Base-by-base conservation (phyloP, 2,329 filamentous ascomycete species). In the Fonsecaea pedrosoi region DNA sequence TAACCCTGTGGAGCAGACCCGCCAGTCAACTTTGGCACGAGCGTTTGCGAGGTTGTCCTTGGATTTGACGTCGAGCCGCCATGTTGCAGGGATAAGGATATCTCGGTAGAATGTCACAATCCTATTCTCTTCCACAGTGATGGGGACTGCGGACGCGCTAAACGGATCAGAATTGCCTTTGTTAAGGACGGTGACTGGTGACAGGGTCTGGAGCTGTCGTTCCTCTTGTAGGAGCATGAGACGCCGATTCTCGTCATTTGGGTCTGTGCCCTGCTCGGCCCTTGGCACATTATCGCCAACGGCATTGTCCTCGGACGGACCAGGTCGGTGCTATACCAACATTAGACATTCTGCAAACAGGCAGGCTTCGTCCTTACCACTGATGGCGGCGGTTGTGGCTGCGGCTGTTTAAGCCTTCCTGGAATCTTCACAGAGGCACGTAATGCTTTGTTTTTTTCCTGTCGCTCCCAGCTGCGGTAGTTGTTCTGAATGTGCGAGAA, bases 91-190 rank as follows among this genome's bases (percentile, higher is more conserved):
- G 2, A 50, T 8, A 50, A 50, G 45, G 13, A 50, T 50, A 50
- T 50, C 45, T 8, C 45, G 45, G 18, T 50, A 50, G 45, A 50
- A 50, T 5, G 45, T 25, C 45, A 50, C 4, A 21, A 50, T 25
- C 18, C 18, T 50, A n/a, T 50, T 50, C 18, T 50, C 45, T 50
- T 50, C 45, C 9, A 21, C 45, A 3, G 45, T 50, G 21, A 50
- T 50, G 45, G 45, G 45, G 45, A 50, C 12, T 10, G 45, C 45
- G 15, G 18, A 25, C 18, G 45, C 45, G 21, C 18, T 21, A 5
- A 50, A 50, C 45, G 45, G 45, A 12, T 50, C 45, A 10, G 45
- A 50, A 25, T n/a, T 50, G 45, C 45, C 45, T 50, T 25, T 50
- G 45, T 50, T 50, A 18, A 50, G 45, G 21, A 50, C 12, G 7